A percentile compares a stretch with the other conserved stretches of the same genome.
phyloP scores from a whole-genome alignment of 148 eudicot species.

The Heliosperma pusillum region DNA sequence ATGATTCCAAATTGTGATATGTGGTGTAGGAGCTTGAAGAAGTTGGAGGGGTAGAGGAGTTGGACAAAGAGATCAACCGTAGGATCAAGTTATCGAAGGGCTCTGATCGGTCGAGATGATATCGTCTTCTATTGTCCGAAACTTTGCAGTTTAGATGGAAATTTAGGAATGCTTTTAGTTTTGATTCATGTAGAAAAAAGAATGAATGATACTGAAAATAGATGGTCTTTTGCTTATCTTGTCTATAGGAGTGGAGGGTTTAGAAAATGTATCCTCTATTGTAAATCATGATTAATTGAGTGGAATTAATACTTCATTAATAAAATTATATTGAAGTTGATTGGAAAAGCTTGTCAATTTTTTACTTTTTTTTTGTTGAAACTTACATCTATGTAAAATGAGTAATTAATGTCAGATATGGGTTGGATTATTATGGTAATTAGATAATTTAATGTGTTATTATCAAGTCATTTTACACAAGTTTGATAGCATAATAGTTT shows the following conservation, averaged over 20 bases:
- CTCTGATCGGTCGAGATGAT: constrained; percentile 27
- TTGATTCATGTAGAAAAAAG: background rate
- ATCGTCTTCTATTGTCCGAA: background rate
- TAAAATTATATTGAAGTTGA: background rate
- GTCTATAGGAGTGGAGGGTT: background rate
- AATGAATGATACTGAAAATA: background rate
- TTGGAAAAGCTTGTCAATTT: background rate
- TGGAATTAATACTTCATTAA: background rate
- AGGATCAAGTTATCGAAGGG: constrained; percentile 55
- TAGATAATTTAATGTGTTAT: too few species aligned
- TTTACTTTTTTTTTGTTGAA: too few species aligned
- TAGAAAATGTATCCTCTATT: background rate
- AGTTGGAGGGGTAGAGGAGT: constrained; percentile 78
- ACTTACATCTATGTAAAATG: too few species aligned
- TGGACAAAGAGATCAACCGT: constrained; percentile 79
- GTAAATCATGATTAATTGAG: background rate
- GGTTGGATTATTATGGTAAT: too few species aligned
- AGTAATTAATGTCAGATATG: too few species aligned
- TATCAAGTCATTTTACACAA: too few species aligned
- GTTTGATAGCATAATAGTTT: too few species aligned
- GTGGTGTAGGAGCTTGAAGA: constrained; percentile 85
- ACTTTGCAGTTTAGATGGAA: constrained; percentile 6
- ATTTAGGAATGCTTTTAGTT: constrained; percentile 10
- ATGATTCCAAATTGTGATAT: background rate
- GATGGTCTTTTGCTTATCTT: background rate